Base-by-base conservation (phyloP, 768 basidiomycete species). In the Kondoa subrosea region DNA sequence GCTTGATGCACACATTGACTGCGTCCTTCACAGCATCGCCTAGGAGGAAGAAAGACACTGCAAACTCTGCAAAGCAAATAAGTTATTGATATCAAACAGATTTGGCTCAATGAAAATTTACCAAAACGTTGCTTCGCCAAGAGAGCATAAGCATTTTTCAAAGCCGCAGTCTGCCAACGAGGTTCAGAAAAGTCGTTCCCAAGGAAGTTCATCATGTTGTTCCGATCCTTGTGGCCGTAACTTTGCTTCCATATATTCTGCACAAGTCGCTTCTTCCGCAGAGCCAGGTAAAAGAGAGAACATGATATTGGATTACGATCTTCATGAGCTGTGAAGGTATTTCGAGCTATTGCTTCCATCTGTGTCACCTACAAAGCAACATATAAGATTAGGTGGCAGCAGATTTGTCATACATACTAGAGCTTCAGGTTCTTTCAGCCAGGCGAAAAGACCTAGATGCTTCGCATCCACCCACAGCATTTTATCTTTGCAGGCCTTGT, bases 21-120 rank as follows among this genome's bases (percentile, higher is more conserved):
- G 93, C 92, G 71, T 97, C 95, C 76, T 87, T 88, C 34, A 93
- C 78, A 57, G 85, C 85, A 27, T 85, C 86, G 4, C 90, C 93
- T 0, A 99, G 83, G 56, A 99, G 81, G 80, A 99, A 99, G 79
- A 99, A 99, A 0, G 91, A 92, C 0, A 91, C 91, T n/a, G 95
- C 92, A 74, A 96, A 97, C 75, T 91, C 95, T 96, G 75, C 15
- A 25, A 67, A 21, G 27, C 32, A 29, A 30, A 65, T 62, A 30
- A 75, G 57, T 31, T 21, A 56, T 17, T 29, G 27, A 15, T 30
- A 25, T 50, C 40, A 50, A 50, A 21, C 40, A 50, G 12, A 50
- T 21, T 8, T 50, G 21, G 40, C 21, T 17, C 58, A 25, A n/a
- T n/a, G 21, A 30, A n/a, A 3, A 78, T 86, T 57, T 62, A 92